Evolutionary conservation across 495 filamentous ascomycete genomes (phyloP).

Genomic region (Cercophora samala): DNA sequence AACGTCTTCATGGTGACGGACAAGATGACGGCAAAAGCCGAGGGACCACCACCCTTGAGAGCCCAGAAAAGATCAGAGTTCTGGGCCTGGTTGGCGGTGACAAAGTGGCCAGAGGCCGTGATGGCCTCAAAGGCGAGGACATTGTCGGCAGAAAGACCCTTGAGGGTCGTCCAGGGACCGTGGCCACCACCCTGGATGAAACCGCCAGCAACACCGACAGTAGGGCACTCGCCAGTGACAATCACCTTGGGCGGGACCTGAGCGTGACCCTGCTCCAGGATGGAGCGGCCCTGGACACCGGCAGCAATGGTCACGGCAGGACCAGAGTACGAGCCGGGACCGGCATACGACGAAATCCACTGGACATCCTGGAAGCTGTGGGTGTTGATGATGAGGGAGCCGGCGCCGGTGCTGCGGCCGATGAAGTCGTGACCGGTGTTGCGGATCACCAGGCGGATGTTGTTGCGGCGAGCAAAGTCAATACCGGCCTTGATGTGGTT

Average conservation of each 20-base stretch:
- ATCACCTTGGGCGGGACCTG: constrained; percentile 40
- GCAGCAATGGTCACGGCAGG: constrained; percentile 53
- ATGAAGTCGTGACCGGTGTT: constrained; percentile 60
- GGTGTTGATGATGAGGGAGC: constrained; percentile 59
- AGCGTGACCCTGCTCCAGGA: constrained; percentile 43
- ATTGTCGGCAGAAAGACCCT: constrained; percentile 59
- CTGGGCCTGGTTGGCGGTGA: constrained; percentile 12
- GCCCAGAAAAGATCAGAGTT: constrained; percentile 55
- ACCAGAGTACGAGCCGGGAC: constrained; percentile 32
- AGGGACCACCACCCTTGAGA: constrained; percentile 53
- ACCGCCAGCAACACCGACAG: constrained; percentile 49
- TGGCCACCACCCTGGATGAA: constrained; percentile 65
- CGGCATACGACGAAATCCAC: constrained; percentile 39
- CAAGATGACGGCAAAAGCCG: constrained; percentile 55
- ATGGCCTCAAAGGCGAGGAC: constrained; percentile 54
- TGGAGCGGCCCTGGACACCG: constrained; percentile 51
- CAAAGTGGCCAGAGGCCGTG: constrained; percentile 44
- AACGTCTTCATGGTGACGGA: constrained; percentile 49
- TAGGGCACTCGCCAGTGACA: constrained; percentile 49
- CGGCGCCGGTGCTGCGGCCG: constrained; percentile 54
- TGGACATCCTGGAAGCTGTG: constrained; percentile 53
- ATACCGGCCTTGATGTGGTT: constrained; percentile 47
- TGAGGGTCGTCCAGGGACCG: constrained; percentile 50
- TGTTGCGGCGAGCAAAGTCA: constrained; percentile 51
- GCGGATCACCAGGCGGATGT: constrained; percentile 57